A percentile compares a stretch with the other conserved stretches of the same genome.
Evolutionary conservation across 1,284 basidiomycete species (phyloP).

Genomic region (Rhodotorula sp.): DNA sequence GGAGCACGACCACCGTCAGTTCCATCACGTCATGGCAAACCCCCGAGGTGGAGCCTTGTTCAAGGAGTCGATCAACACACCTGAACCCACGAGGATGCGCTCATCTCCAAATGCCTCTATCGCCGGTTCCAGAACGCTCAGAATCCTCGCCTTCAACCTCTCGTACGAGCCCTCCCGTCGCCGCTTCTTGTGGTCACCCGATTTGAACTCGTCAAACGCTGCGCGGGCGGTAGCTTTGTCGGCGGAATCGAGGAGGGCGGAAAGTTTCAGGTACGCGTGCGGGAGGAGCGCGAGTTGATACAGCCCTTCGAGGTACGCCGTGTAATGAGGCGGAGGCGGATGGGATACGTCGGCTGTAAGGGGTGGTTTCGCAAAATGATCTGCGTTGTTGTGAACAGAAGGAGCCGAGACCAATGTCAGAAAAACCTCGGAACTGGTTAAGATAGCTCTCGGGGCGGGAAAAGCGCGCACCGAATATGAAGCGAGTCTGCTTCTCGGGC

Average conservation of each 20-base stretch:
- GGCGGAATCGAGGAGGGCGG: slow-evolving; percentile 28
- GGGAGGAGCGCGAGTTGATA: slow-evolving; percentile 34
- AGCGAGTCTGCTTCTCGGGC: slow-evolving; percentile 5
- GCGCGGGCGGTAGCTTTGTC: slow-evolving; percentile 9
- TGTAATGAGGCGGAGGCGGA: not conserved
- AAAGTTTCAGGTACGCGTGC: slow-evolving; percentile 35
- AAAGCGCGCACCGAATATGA: slow-evolving; percentile 27
- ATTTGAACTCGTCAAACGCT: slow-evolving; percentile 23
- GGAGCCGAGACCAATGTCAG: too few species aligned
- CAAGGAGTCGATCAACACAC: slow-evolving; percentile 1
- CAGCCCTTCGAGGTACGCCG: slow-evolving; percentile 25
- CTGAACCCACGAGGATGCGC: slow-evolving; percentile 31
- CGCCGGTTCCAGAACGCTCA: slow-evolving; percentile 30
- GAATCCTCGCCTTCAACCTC: slow-evolving; percentile 17
- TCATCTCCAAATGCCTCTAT: slow-evolving; percentile 34
- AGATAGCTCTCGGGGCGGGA: too few species aligned
- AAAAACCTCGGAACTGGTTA: not conserved
- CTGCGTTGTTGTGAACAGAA: not conserved
- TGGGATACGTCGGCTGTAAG: slow-evolving; percentile 12
- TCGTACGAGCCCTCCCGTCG: slow-evolving; percentile 12
- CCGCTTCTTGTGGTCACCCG: not conserved
- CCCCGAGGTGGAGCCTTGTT: fast-evolving
- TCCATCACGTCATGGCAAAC: too few species aligned
- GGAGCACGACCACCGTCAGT: too few species aligned
- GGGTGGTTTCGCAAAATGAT: slow-evolving; percentile 38